phyloP scores from a whole-genome alignment of 768 basidiomycete species.

The Plicaturopsis crispa region DNA sequence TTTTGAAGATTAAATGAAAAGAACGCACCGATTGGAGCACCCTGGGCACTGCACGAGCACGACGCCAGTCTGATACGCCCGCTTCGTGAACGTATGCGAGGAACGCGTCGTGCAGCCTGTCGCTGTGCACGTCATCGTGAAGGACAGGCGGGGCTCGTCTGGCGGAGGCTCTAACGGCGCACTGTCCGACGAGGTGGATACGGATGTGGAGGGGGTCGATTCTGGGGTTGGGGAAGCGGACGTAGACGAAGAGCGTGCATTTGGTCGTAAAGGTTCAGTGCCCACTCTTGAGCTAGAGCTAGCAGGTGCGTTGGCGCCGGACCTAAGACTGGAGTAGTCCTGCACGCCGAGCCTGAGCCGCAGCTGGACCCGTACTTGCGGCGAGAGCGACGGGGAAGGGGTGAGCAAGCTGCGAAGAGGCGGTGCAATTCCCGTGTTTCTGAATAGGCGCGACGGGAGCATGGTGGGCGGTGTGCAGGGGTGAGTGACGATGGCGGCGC shows the following conservation, averaged over 20 bases:
- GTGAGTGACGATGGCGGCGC: too few relatives aligned
- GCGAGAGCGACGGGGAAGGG: slow-evolving; percentile 27
- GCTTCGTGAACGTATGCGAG: slow-evolving; percentile 80
- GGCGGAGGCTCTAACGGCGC: slow-evolving; percentile 28
- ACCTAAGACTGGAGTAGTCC: not conserved
- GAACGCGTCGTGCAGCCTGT: slow-evolving; percentile 68
- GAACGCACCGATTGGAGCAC: slow-evolving; percentile 75
- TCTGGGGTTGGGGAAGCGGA: slow-evolving; percentile 1
- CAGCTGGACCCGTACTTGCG: slow-evolving; percentile 24
- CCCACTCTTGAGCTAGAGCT: not conserved
- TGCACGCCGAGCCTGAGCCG: slow-evolving; percentile 23
- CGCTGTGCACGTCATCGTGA: slow-evolving; percentile 87
- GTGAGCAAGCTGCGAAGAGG: slow-evolving; percentile 32
- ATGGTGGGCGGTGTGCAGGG: too few relatives aligned
- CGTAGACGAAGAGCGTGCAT: slow-evolving; percentile 6
- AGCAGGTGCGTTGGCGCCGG: not conserved
- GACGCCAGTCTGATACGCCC: slow-evolving; percentile 81
- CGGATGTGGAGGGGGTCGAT: slow-evolving; percentile 7
- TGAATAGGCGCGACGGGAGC: slow-evolving; percentile 39
- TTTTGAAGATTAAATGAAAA: slow-evolving; percentile 2
- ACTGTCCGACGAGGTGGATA: slow-evolving; percentile 9
- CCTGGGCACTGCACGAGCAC: slow-evolving; percentile 89
- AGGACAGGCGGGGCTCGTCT: slow-evolving; percentile 55
- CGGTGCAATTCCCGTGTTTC: slow-evolving; percentile 36
- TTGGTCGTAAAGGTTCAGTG: slow-evolving; percentile 8